phyloP scores from a whole-genome alignment of 176 grass and related monocot genomes.

The Juncus inflexus region DNA sequence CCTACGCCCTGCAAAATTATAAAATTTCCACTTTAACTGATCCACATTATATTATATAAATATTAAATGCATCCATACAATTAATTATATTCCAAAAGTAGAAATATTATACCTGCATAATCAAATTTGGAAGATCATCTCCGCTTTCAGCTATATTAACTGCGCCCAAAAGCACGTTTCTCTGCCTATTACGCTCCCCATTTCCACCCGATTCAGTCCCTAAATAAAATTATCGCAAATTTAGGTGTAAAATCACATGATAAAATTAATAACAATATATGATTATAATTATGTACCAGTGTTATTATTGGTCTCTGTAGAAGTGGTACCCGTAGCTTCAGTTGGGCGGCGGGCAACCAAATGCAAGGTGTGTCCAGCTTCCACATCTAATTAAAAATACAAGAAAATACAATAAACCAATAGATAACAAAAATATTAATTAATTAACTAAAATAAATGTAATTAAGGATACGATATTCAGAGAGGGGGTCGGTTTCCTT shows the following conservation, averaged over 20 bases:
- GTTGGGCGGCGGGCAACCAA: slow-evolving; percentile 58
- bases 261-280: slow-evolving; percentile 13
- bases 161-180: slow-evolving; percentile 38
- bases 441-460: background rate
- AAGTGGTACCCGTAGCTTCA: slow-evolving; percentile 44
- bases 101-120: slow-evolving; percentile 47
- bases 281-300: slow-evolving; percentile 40
- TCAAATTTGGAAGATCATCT: slow-evolving; percentile 47
- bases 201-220: slow-evolving; percentile 34
- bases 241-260: background rate
- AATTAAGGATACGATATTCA: slow-evolving; percentile 87
- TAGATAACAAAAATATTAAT: slow-evolving; percentile 12
- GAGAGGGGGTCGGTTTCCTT: slow-evolving; percentile 78
- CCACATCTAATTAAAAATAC: slow-evolving; percentile 45
- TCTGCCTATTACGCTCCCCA: slow-evolving; percentile 32
- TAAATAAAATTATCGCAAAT: slow-evolving; percentile 17
- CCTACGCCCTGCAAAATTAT: slow-evolving; percentile 54
- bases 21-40: slow-evolving; percentile 15
- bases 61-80: background rate
- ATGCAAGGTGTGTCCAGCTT: slow-evolving; percentile 92
- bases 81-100: too few species aligned
- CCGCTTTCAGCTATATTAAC: slow-evolving; percentile 54
- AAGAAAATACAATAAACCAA: too few species aligned
- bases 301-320: slow-evolving; percentile 39
- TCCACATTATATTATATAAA: background rate